Base-by-base conservation (phyloP, 2,329 filamentous ascomycete genomes). In the Diplodia mutila region DNA sequence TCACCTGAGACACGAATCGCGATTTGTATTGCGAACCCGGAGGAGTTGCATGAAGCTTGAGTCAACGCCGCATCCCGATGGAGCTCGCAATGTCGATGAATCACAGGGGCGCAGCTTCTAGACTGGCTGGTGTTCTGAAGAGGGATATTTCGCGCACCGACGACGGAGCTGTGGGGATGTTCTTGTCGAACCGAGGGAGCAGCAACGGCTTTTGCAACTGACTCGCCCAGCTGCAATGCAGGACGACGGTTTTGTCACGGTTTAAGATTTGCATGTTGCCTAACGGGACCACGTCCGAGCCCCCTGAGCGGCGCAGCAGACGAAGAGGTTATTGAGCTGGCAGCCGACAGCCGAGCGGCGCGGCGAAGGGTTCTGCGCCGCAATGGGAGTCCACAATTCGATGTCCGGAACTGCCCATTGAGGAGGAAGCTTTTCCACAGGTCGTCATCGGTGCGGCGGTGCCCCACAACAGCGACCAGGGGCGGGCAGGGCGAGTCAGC, bases 1-100 rank as follows among this genome's bases (percentile, higher is more conserved):
- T 25, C 57, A 63, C 34, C 59, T 63, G 59, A 51, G 59, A 51
- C 59, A 46, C 37, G 42, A 14, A 48, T 34, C 25, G 25, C 16
- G 34, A 7, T 27, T 21, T 16, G 14, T 42, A 7, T 29, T 29
- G 29, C 29, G 29, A 29, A 29, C 39, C 39, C 5, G 39, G 18
- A 42, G 39, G 8, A 37, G 42, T 9, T 46, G 42, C 42, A 46
- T 46, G 42, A 46, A 4, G 11, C 12, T 37, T 9, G 11, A 14
- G 3, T 37, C 18, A 46, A 8, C 29, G 42, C n/a, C 21, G 18
- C 39, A 42, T 29, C 7, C 16, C 39, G 42, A 46, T 46, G 42
- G n/a, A 46, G 42, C 42, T 46, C 42, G n/a, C 42, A 46, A 46
- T 21, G 42, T 46, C 42, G n/a, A 21, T 46, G 34, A 37, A 14